phyloP scores from a whole-genome alignment of 805 yeast species.

The Tetrapisispora pingtungensis region DNA sequence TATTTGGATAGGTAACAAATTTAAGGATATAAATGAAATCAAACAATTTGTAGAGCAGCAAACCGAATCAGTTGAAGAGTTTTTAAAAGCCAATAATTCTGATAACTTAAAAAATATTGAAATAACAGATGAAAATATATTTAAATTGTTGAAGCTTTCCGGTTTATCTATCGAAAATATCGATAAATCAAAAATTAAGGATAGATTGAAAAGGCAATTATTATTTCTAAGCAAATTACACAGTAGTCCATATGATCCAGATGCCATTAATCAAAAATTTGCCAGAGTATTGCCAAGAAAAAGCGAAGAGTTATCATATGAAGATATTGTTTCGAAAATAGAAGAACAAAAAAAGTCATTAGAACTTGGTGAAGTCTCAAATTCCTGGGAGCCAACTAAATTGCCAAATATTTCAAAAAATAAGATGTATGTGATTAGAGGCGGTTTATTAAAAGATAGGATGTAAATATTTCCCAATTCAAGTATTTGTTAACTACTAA shows the following conservation, averaged over 20 bases:
- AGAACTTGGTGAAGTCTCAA: slow-evolving; percentile 33
- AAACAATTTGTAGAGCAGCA: slow-evolving; percentile 13
- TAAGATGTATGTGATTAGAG: slow-evolving; percentile 36
- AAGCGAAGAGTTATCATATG: slow-evolving; percentile 22
- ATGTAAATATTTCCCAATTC: slow-evolving; percentile 3
- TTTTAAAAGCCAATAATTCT: slow-evolving; percentile 5
- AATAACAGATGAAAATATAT: slow-evolving; percentile 7
- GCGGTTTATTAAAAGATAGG: slow-evolving; percentile 35
- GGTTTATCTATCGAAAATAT: slow-evolving; percentile 33
- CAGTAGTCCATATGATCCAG: slow-evolving; percentile 13
- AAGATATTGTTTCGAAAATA: slow-evolving; percentile 25
- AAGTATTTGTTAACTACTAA: too few species aligned
- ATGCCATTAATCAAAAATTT: slow-evolving; percentile 6
- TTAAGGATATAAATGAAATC: slow-evolving; percentile 19
- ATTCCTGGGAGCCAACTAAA: slow-evolving; percentile 35
- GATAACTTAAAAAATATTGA: neutral
- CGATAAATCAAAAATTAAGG: slow-evolving; percentile 27
- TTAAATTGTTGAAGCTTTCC: slow-evolving; percentile 36
- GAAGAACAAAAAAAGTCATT: slow-evolving; percentile 15
- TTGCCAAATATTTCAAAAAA: slow-evolving; percentile 29
- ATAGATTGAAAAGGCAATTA: slow-evolving; percentile 38
- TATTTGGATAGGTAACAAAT: slow-evolving; percentile 10
- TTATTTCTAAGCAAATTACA: slow-evolving; percentile 40
- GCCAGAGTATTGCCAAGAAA: slow-evolving; percentile 26
- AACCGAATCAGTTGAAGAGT: slow-evolving; percentile 22